These are phyloP conservation scores for Gossypium arboreum DNA, from an alignment of 345 rosid genomes.

Conservation along the genomic window DNA sequence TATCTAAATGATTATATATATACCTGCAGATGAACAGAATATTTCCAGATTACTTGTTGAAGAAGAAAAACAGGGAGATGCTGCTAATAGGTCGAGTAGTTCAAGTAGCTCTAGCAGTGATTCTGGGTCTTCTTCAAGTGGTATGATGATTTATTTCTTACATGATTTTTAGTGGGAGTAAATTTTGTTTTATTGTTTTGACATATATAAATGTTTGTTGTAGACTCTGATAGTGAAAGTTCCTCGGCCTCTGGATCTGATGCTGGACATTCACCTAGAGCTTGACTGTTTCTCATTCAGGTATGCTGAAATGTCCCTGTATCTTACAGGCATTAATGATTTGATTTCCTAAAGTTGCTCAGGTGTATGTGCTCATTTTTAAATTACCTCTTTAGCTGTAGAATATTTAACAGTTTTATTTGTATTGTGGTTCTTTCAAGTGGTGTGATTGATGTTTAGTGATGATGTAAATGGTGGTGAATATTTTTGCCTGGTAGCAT, in stretches of 20 bases:
- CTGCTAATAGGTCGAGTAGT: slow-evolving; percentile 79
- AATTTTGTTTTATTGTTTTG: neutral
- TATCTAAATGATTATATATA: slow-evolving; percentile 10
- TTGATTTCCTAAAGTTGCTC: neutral
- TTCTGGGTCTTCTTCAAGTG: slow-evolving; percentile 95
- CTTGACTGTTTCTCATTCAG: slow-evolving; percentile 10
- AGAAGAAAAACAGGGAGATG: slow-evolving; percentile 54
- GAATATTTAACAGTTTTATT: neutral
- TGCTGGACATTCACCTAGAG: slow-evolving; percentile 27
- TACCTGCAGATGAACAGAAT: slow-evolving; percentile 12
- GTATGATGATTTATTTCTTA: slow-evolving; percentile 33
- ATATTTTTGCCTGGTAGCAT: neutral
- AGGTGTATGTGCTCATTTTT: neutral
- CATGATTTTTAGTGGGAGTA: neutral
- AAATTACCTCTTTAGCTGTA: neutral
- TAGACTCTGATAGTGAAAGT: slow-evolving; percentile 90
- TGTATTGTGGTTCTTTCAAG: neutral
- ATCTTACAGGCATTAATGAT: neutral
- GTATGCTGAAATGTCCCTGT: neutral
- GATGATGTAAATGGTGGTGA: neutral
- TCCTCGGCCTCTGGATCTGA: slow-evolving; percentile 92
- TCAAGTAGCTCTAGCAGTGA: slow-evolving; percentile 96
- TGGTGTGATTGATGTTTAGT: neutral
- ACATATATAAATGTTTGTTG: slow-evolving; percentile 20
- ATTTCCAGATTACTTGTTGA: slow-evolving; percentile 40